Base-by-base conservation (phyloP, 768 basidiomycete species). In the Pleurotus pulmonarius region DNA sequence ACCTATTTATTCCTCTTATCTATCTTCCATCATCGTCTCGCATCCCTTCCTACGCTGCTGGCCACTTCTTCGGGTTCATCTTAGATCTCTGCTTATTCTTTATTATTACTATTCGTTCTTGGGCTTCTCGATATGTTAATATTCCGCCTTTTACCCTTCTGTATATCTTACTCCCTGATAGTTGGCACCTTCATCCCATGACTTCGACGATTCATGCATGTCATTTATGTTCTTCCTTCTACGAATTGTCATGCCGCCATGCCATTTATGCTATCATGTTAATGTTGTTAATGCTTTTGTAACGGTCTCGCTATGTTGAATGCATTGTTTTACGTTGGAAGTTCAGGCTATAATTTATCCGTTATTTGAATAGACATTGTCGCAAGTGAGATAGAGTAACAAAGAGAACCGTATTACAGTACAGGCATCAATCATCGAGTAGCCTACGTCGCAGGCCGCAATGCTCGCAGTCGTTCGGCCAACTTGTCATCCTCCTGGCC, bases 401-500 rank as follows among this genome's bases (percentile, higher is more conserved):
- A 51, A 34, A 39, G 22, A 3, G 16, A 5, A n/a, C 37, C 29
- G 11, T 39, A 34, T 7, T 25, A 51, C 49, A 47, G 18, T 20
- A 20, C 51, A 55, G 7, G 41, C n/a, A 55, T 22, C 15, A 34
- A 51, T 38, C 56, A 57, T 49, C 43, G 41, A 47, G 16, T 16
- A 22, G 7, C 54, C 67, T 72, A 91, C 61, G 82, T 79, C 3
- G 88, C 86, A 9, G 94, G 93, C 61, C 94, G 77, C 61, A 98
- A 74, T 1, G 96, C 95, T 59, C 96, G 80, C 67, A 98, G 70
- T 63, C 97, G 79, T 65, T 95, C 90, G 1, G 89, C 96, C 56
- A 99, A 75, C 70, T 81, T 83, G 43, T 76, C 76, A 62, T 94
- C 93, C 70, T 94, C 92, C 65, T 94, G 88, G 18, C 83, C 78